Evolutionary conservation across 495 filamentous ascomycete genomes (phyloP), one percentile per base, ranked within the genome.

Genomic region (Penicillium cataractarum): DNA sequence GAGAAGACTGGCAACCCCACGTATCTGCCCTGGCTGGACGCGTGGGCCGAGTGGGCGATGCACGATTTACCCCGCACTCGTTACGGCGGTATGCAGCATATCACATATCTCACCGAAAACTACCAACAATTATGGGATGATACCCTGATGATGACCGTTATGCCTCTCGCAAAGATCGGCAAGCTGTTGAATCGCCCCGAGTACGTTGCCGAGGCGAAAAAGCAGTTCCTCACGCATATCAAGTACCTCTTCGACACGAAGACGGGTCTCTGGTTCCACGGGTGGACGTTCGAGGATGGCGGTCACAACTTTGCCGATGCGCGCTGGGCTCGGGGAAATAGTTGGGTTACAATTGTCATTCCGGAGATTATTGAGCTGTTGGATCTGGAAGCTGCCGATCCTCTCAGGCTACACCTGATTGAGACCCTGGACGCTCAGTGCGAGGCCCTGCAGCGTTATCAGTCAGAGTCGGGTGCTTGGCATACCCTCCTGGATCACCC

Each of bases 91-190:
- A 89, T 91, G 86, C 88, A 90, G 62, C 89, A 92, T 62, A 79
- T 86, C 60, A 92, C 89, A 9, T 71, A 69, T 46, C 67, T 87
- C 33, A 79, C 83, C 1, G 78, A 82, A 33, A 89, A 92, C 71
- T 78, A 83, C 29, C 80, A 89, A 67, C 87, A 92, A 71, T 76
- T 91, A 50, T 92, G 89, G 89, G 89, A 90, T 58, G 89, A 92
- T 65, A 92, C 89, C 22, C 79, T 92, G 48, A 91, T 92, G 89
- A 92, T 92, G 89, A 90, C 88, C 12, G 89, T 90, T 1, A 72
- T 91, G 75, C 89, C 89, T 7, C 79, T 91, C 1, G 89, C 89
- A 17, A 92, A 91, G 76, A 91, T 91, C 55, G 89, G 89, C 1
- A 80, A 84, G 51, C 71, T 91, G 15, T 78, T 92, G 5, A 76